Evolutionary conservation across 139 green algal genomes (phyloP), one percentile per base, ranked within the genome.

Genomic region (Diplosphaera chodatii): DNA sequence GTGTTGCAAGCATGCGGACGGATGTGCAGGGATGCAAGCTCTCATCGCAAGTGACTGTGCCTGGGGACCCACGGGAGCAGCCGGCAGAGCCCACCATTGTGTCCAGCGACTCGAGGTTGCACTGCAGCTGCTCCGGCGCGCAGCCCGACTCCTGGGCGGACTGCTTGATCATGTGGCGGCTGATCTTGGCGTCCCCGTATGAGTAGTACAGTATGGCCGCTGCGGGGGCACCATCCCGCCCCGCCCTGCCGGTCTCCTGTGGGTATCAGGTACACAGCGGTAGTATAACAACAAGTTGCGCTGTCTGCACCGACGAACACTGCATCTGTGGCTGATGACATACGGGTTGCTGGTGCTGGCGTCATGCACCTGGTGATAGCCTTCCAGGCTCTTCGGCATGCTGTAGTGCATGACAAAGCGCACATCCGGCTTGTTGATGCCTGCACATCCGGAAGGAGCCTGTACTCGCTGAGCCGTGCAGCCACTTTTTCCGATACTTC

Each of bases 341-440:
- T n/a, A n/a, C n/a, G n/a, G n/a, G n/a, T n/a, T n/a, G n/a, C n/a
- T n/a, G n/a, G n/a, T n/a, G n/a, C n/a, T 48, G 37, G 37, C 23
- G 5, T 15, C 8, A 37, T 56, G 1, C 64, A 82, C 84, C 79
- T 92, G 85, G 62, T 86, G 82, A 80, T 94, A 97, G 28, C 90
- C 90, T 73, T 97, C 92, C 34, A 97, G 80, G 33, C 85, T 92
- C 80, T 97, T 97, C 69, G 92, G 83, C 55, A 97, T 71, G 13
- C 80, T 89, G 78, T 87, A 92, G 85, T 98, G 93, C 72, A 97
- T 89, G 28, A 98, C 93, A 77, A 95, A 98, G 15, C 92, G 84
- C 63, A 92, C 87, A 34, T 91, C 84, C 4, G 82, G 64, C 77
- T 91, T 91, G 78, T 90, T 87, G 76, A 91, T 88, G 76, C 81